phyloP scores from a whole-genome alignment of 441 rosid genomes.

The Kokia cookei region DNA sequence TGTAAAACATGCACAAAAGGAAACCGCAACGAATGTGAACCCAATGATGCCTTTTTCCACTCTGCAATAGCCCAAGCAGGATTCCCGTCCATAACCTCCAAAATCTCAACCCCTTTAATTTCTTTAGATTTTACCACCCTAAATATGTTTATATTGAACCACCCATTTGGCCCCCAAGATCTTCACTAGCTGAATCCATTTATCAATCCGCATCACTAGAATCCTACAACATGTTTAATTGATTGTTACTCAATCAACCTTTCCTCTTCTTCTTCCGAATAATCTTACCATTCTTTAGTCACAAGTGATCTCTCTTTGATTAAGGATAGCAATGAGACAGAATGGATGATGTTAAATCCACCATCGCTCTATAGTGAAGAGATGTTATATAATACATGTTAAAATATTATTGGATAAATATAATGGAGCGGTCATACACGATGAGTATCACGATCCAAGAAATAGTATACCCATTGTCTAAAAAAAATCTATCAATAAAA shows the following conservation, averaged over 20 bases:
- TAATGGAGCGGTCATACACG: too few species aligned
- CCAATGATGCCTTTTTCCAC: conserved; percentile 61
- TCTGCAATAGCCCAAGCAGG: conserved; percentile 73
- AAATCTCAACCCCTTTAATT: conserved; percentile 33
- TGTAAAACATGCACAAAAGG: conserved; percentile 14
- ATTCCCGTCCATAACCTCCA: conserved; percentile 72
- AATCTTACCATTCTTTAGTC: conserved; percentile 46
- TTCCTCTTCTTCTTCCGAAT: conserved; percentile 54
- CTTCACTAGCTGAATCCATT: conserved; percentile 54
- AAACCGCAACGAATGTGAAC: conserved; percentile 60
- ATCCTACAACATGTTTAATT: conserved; percentile 55
- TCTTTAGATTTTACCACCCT: conserved; percentile 36
- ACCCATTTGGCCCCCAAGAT: conserved; percentile 74
- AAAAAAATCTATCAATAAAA: too few species aligned
- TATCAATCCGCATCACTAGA: conserved; percentile 69
- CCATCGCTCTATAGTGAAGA: too few species aligned
- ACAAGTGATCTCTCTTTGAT: conserved; percentile 77
- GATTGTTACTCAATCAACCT: conserved; percentile 49
- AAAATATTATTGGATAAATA: too few species aligned
- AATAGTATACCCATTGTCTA: too few species aligned
- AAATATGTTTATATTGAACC: conserved; percentile 41
- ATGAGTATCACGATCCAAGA: too few species aligned
- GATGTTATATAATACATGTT: too few species aligned
- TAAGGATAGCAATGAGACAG: too few species aligned
- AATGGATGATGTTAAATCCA: too few species aligned